Conservation (phyloP, 176 grass and related monocot genomes). For the Bonia amplexicaulis region DNA sequence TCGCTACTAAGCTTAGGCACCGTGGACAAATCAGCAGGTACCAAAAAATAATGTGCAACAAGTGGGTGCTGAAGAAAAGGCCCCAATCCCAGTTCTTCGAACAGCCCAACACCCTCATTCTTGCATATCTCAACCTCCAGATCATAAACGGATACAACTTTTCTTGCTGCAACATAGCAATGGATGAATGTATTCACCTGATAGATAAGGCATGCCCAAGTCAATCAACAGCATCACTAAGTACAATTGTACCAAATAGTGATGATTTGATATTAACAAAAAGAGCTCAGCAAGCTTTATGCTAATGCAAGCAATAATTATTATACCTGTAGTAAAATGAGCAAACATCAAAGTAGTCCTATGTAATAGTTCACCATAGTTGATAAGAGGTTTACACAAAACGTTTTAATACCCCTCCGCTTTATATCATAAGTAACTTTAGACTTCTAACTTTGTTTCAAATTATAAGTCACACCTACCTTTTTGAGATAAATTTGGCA, state of each 20-base stretch:
- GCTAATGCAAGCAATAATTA: not conserved
- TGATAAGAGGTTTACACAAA: conserved; percentile 22
- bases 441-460: not conserved
- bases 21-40: conserved; percentile 43
- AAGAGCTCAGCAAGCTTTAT: conserved; percentile 20
- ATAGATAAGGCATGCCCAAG: conserved; percentile 30
- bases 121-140: conserved; percentile 87
- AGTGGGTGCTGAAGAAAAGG: conserved; percentile 66
- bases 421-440: not conserved
- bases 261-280: conserved; percentile 7
- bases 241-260: conserved; percentile 5
- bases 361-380: not conserved
- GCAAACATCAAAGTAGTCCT: not conserved
- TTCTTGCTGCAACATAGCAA: conserved; percentile 75
- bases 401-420: not conserved
- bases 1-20: conserved; percentile 63
- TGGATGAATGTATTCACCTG: conserved; percentile 89
- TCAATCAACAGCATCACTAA: conserved; percentile 15
- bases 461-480: not conserved
- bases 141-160: conserved; percentile 70
- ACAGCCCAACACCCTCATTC: conserved; percentile 64
- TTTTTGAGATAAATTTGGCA: not conserved
- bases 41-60: conserved; percentile 66
- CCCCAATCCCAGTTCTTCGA: conserved; percentile 80
- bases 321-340: not conserved